Evolutionary conservation across 306 rosid species (phyloP).

Genomic region (Mucuna pruriens): DNA sequence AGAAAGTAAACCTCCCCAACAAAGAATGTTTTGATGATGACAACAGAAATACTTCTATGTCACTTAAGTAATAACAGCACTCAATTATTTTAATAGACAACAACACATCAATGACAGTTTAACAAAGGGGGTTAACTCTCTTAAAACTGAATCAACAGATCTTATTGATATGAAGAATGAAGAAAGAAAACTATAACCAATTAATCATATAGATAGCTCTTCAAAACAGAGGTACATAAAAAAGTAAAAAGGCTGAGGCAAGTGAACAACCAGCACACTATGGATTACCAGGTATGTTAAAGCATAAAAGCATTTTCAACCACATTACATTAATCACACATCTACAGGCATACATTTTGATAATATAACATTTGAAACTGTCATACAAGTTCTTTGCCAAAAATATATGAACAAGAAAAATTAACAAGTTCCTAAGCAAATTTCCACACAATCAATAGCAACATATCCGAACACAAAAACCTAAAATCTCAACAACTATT

Average conservation of each 20-base stretch:
- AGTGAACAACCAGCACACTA: not conserved
- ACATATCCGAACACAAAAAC: not conserved
- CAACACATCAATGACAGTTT: not conserved
- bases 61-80: not conserved
- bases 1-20: not conserved
- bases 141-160: not conserved
- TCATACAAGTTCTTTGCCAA: not conserved
- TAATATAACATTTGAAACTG: not conserved
- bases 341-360: not conserved
- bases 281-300: not conserved
- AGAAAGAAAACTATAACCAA: constrained; percentile 6
- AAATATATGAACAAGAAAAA: constrained; percentile 5
- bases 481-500: not conserved
- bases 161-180: not conserved
- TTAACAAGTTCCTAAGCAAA: not conserved
- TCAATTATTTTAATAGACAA: not conserved
- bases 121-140: not conserved
- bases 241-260: not conserved
- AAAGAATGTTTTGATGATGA: not conserved
- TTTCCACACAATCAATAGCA: not conserved
- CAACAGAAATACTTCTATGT: not conserved
- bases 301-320: constrained; percentile 10
- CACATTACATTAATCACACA: constrained; percentile 17
- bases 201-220: constrained; percentile 7
- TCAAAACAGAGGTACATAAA: not conserved